Percentiles rank a stretch among this genome's conserved stretches.
phyloP scores from a whole-genome alignment of 129 eudicot genomes.

The Saussurea involucrata region DNA sequence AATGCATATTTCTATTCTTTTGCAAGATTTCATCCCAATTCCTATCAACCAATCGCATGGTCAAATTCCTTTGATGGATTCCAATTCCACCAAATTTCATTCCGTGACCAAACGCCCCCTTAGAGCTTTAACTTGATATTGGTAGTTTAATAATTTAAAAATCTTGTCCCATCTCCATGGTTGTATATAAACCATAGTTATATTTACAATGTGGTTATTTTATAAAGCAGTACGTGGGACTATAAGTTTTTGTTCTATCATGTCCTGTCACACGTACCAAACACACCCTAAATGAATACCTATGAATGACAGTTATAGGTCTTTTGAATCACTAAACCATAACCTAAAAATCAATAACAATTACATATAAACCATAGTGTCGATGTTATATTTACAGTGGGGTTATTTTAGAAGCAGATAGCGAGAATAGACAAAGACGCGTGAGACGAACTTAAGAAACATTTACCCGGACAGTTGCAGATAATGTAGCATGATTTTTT shows the following conservation, averaged over 20 bases:
- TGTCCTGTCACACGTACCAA: not conserved
- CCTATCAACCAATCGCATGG: no score
- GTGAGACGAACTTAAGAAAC: constrained; percentile 1
- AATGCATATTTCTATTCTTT: no score
- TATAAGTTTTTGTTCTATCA: not conserved
- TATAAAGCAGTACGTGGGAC: constrained; percentile 11
- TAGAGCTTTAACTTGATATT: no score
- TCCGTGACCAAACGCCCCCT: no score
- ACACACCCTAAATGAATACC: not conserved
- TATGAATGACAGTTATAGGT: not conserved
- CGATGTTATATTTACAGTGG: constrained; percentile 17
- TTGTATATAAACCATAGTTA: constrained; percentile 9
- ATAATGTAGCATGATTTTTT: constrained; percentile 8
- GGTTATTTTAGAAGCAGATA: constrained; percentile 22
- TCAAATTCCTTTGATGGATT: no score
- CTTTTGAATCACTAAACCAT: not conserved
- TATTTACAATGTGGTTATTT: constrained; percentile 13
- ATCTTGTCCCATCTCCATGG: not conserved
- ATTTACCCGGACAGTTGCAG: constrained; percentile 3
- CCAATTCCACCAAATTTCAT: no score
- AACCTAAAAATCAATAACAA: not conserved
- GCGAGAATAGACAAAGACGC: not conserved
- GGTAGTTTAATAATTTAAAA: not conserved
- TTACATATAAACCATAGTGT: constrained; percentile 7
- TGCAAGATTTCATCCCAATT: no score